phyloP scores from a whole-genome alignment of 169 alveolate species.

The Cryptosporidium canis region DNA sequence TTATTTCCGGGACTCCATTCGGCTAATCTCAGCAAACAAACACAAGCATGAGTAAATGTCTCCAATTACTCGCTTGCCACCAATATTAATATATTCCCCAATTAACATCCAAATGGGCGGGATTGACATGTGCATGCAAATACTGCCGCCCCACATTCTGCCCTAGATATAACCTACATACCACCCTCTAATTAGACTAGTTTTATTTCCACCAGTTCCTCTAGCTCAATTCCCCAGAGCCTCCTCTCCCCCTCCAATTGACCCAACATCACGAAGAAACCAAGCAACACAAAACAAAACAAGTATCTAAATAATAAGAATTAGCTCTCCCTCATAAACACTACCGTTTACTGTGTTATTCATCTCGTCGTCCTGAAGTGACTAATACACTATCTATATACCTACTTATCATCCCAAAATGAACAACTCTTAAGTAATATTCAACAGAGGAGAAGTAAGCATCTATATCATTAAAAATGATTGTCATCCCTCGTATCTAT shows the following conservation, averaged over 20 bases:
- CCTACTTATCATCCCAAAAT: constrained; percentile 9
- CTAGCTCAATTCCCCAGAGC: no score
- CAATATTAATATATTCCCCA: neutral
- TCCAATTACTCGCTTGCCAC: neutral
- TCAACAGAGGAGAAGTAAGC: neutral
- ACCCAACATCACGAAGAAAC: no score
- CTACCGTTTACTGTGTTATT: neutral
- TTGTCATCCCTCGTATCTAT: neutral
- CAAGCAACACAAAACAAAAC: neutral
- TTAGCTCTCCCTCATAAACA: neutral
- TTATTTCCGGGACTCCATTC: constrained; percentile 12
- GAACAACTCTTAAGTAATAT: constrained; percentile 8
- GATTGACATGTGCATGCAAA: neutral
- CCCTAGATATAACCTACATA: no score
- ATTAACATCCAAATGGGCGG: neutral
- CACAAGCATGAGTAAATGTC: neutral
- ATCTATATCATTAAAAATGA: neutral
- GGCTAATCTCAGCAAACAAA: neutral
- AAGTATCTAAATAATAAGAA: neutral
- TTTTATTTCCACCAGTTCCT: no score
- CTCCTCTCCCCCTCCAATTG: no score
- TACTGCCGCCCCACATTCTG: no score
- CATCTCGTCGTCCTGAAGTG: neutral
- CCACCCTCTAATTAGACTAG: no score
- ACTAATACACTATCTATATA: neutral